Percentiles rank a stretch among this genome's conserved stretches.
phyloP scores from a whole-genome alignment of 2,329 filamentous ascomycete genomes.

The Aspergillus thermomutatus region DNA sequence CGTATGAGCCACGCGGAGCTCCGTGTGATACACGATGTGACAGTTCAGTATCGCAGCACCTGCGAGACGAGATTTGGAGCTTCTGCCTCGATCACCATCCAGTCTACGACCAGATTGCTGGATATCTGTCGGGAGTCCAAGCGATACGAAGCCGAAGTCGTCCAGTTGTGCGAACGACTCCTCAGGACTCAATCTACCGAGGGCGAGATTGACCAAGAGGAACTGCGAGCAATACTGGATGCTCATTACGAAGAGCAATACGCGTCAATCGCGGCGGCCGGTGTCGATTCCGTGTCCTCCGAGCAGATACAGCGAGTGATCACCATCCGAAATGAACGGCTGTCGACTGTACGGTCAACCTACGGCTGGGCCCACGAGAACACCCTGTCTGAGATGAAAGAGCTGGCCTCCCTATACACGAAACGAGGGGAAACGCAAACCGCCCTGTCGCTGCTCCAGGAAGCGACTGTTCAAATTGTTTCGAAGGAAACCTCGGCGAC shows the following conservation, averaged over 20 bases:
- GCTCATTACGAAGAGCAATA: constrained; percentile 39
- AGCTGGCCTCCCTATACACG: constrained; percentile 34
- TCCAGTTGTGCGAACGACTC: constrained; percentile 37
- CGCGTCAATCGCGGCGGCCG: constrained; percentile 15
- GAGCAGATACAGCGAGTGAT: constrained; percentile 29
- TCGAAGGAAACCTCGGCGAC: constrained; percentile 29
- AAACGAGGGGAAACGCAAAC: constrained; percentile 31
- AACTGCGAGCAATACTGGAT: constrained; percentile 35
- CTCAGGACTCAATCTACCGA: constrained; percentile 29
- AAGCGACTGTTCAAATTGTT: constrained; percentile 33
- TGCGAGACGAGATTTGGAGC: constrained; percentile 35
- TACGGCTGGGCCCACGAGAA: constrained; percentile 41
- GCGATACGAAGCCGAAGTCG: constrained; percentile 33
- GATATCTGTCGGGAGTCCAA: constrained; percentile 39
- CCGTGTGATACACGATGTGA: constrained; percentile 31
- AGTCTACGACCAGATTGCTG: constrained; percentile 34
- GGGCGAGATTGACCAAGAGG: constrained; percentile 29
- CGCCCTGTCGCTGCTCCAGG: constrained; percentile 31
- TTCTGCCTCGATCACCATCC: constrained; percentile 35
- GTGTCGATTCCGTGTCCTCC: constrained; percentile 23
- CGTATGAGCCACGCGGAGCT: constrained; percentile 32
- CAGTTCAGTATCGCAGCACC: constrained; percentile 32
- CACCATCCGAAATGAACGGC: constrained; percentile 29
- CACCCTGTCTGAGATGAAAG: constrained; percentile 34
- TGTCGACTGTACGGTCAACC: constrained; percentile 26